These are phyloP conservation scores for Plasmodium cynomolgi DNA, from an alignment of 169 alveolate species.

Conservation along the genomic window DNA sequence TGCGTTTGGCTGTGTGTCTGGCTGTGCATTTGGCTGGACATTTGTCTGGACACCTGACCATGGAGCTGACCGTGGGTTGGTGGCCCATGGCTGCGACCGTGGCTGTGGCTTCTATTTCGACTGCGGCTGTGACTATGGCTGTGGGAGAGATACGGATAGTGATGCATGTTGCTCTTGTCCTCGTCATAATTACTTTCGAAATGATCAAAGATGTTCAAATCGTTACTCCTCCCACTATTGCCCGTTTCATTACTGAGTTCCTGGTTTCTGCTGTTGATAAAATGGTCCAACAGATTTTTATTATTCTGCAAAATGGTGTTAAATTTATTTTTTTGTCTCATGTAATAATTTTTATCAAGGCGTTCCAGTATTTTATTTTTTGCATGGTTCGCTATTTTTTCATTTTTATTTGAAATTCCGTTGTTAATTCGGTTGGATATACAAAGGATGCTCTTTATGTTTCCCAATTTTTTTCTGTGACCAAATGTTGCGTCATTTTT, in stretches of 20 bases:
- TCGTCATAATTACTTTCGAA: not conserved
- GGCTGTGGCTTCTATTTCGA: not conserved
- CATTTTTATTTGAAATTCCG: conserved; percentile 20
- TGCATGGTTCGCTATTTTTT: not conserved
- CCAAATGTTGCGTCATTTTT: not conserved
- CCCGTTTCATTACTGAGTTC: not conserved
- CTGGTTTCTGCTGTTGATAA: not conserved
- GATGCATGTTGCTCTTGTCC: not conserved
- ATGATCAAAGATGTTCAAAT: conserved; percentile 3
- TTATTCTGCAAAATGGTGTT: conserved; percentile 7
- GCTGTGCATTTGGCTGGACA: not conserved
- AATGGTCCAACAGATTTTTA: conserved; percentile 3
- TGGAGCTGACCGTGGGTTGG: not conserved
- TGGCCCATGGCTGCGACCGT: not conserved
- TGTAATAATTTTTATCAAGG: conserved; percentile 3
- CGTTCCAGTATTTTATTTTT: conserved; percentile 14
- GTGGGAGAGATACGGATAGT: not conserved
- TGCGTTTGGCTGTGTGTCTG: not conserved
- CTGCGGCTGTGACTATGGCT: not conserved
- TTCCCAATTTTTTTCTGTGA: conserved; percentile 14
- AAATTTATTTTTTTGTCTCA: not conserved
- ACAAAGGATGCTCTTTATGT: conserved; percentile 27
- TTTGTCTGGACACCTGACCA: not conserved
- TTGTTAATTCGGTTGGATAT: conserved; percentile 18
- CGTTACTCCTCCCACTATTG: not conserved